A percentile compares a stretch with the other conserved stretches of the same genome.
phyloP scores from a whole-genome alignment of 1,139 yeast species.

The Yamadazyma atmosphaerica region DNA sequence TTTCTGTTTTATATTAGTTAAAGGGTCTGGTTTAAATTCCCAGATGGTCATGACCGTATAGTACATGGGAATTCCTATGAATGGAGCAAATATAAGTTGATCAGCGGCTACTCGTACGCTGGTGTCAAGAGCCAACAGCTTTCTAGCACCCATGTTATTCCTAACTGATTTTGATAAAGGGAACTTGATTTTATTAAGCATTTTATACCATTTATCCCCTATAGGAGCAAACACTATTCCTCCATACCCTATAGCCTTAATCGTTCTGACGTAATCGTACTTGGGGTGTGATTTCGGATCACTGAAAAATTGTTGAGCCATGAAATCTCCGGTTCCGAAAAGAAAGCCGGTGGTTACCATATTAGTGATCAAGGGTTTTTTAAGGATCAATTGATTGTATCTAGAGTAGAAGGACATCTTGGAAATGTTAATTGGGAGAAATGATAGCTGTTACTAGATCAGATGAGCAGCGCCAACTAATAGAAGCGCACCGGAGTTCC shows the following conservation, averaged over 20 bases:
- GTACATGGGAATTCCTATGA: conserved; percentile 65
- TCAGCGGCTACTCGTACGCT: conserved; percentile 61
- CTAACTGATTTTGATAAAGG: conserved; percentile 2
- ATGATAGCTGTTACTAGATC: too few species aligned
- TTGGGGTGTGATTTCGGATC: conserved; percentile 11
- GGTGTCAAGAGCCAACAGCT: conserved; percentile 24
- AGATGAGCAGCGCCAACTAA: background rate
- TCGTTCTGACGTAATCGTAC: conserved; percentile 32
- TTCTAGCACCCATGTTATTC: background rate
- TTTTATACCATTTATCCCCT: conserved; percentile 43
- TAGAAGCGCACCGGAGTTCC: background rate
- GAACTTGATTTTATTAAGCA: conserved; percentile 22
- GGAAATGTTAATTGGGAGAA: too few species aligned
- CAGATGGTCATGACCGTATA: conserved; percentile 65
- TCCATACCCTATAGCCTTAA: conserved; percentile 39
- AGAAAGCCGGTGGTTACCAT: conserved; percentile 40
- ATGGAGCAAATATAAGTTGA: conserved; percentile 77
- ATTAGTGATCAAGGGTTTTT: conserved; percentile 37
- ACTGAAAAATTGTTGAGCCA: conserved; percentile 38
- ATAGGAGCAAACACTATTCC: conserved; percentile 43
- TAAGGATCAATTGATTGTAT: conserved; percentile 31
- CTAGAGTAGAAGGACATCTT: conserved; percentile 13
- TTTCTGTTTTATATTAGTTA: conserved; percentile 35
- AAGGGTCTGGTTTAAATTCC: conserved; percentile 40
- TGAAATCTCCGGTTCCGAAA: conserved; percentile 42